Percentiles rank a stretch among this genome's conserved stretches.
phyloP scores from a whole-genome alignment of 345 rosid species.

The Camelina laxa region DNA sequence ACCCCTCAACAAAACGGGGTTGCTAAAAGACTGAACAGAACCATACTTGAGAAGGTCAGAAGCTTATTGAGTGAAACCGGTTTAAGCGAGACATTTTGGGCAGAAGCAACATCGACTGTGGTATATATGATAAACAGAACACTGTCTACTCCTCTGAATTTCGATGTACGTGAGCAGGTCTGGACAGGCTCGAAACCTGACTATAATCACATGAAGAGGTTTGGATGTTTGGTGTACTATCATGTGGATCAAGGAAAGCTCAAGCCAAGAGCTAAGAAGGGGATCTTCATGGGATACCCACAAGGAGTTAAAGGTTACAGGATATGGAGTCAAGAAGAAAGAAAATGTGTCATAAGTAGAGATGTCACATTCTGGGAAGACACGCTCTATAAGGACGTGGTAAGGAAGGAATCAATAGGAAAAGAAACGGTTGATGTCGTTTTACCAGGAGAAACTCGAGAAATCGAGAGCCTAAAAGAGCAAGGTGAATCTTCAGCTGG shows the following conservation, averaged over 20 bases:
- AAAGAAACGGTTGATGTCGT: too few relatives aligned
- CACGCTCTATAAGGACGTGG: neutral
- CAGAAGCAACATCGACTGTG: neutral
- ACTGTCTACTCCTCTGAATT: neutral
- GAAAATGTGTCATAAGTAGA: neutral
- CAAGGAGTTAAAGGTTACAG: neutral
- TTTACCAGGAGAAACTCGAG: too few relatives aligned
- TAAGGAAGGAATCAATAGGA: too few relatives aligned
- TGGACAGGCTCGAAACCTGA: neutral
- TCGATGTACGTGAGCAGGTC: fast-evolving
- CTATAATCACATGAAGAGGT: neutral
- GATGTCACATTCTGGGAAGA: neutral
- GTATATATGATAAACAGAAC: neutral
- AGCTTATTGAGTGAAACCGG: neutral
- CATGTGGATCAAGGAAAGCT: neutral
- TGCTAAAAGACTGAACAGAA: neutral
- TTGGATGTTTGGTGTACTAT: neutral
- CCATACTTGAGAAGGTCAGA: neutral
- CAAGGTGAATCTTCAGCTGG: too few relatives aligned
- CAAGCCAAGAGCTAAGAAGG: neutral
- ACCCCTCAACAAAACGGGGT: neutral
- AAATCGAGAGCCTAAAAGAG: fast-evolving
- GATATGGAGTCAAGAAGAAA: neutral
- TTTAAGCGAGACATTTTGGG: neutral
- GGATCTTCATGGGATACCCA: neutral